These are phyloP conservation scores for Pycnococcus provasolii DNA, from an alignment of 139 green algal species.

Conservation along the genomic window DNA sequence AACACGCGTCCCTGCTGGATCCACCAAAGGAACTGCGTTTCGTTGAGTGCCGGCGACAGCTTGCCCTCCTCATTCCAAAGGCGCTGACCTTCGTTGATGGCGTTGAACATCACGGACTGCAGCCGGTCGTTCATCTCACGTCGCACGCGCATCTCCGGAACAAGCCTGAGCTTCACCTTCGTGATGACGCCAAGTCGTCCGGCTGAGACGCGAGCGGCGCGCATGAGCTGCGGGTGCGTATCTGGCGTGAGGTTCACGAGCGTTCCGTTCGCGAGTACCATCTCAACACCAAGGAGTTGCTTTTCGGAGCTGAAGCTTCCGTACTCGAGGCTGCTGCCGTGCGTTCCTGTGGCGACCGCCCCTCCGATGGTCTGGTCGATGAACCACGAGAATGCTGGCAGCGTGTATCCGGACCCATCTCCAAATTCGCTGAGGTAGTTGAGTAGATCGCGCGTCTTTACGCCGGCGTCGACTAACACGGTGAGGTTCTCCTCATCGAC, in stretches of 20 bases:
- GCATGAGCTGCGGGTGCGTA: conserved; percentile 48
- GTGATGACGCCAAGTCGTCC: conserved; percentile 62
- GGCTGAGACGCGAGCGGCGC: conserved; percentile 30
- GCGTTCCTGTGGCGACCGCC: conserved; percentile 24
- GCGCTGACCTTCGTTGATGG: no score
- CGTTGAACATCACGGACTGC: no score
- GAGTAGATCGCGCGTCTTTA: conserved; percentile 54
- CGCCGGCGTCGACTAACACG: conserved; percentile 57
- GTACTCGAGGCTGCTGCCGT: conserved; percentile 7
- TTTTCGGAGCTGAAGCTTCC: conserved; percentile 10
- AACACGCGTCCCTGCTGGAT: background rate
- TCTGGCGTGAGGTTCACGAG: conserved; percentile 40
- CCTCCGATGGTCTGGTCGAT: conserved; percentile 32
- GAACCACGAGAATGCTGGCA: conserved; percentile 30
- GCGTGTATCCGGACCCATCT: conserved; percentile 27
- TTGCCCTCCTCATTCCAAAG: no score
- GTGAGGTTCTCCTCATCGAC: conserved; percentile 49
- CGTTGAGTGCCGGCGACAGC: conserved; percentile 21
- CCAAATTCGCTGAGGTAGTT: conserved; percentile 63
- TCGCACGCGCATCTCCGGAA: conserved; percentile 30
- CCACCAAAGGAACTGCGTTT: conserved; percentile 33
- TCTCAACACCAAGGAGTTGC: conserved; percentile 1
- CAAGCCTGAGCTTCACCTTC: conserved; percentile 46
- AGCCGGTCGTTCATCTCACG: no score
- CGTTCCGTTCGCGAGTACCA: conserved; percentile 66